Conservation (phyloP, 352 stramenopile species). For the Peronospora tabacina region DNA sequence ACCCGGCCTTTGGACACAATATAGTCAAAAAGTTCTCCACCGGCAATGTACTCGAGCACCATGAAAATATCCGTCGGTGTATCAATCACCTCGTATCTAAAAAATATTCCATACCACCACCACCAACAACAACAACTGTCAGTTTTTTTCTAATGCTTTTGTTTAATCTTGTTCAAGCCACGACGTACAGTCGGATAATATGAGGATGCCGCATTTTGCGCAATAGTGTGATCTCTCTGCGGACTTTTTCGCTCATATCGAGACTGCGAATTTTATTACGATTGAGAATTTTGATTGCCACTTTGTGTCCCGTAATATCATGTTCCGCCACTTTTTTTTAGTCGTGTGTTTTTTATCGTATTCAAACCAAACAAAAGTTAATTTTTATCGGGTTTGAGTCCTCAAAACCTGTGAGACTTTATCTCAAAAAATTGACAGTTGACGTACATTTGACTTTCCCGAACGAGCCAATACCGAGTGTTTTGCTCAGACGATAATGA, state of each 20-base stretch:
- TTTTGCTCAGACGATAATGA: slow-evolving; percentile 97
- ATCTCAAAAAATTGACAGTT: not conserved
- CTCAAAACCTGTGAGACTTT: not conserved
- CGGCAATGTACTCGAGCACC: slow-evolving; percentile 91
- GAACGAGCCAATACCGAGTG: slow-evolving; percentile 98
- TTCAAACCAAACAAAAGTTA: no score
- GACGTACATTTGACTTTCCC: slow-evolving; percentile 95
- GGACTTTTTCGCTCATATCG: slow-evolving; percentile 99
- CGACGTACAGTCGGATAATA: slow-evolving; percentile 96
- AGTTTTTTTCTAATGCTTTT: not conserved
- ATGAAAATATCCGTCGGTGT: slow-evolving; percentile 98
- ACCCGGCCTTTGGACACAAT: slow-evolving; percentile 95
- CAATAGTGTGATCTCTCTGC: slow-evolving; percentile 98
- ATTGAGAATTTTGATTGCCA: slow-evolving; percentile 99
- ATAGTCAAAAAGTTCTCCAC: slow-evolving; percentile 97
- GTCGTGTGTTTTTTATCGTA: no score
- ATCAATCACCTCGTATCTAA: slow-evolving; percentile 96
- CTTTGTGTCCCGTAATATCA: slow-evolving; percentile 96
- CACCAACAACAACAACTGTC: not conserved
- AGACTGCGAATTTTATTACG: slow-evolving; percentile 98
- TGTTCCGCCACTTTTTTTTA: slow-evolving; percentile 91
- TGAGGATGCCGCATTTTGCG: slow-evolving; percentile 98
- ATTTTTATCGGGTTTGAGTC: no score
- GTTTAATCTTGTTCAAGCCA: not conserved
- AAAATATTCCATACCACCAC: no score